Conservation (phyloP, 139 green algal genomes). For the Chlamydomonas incerta region DNA sequence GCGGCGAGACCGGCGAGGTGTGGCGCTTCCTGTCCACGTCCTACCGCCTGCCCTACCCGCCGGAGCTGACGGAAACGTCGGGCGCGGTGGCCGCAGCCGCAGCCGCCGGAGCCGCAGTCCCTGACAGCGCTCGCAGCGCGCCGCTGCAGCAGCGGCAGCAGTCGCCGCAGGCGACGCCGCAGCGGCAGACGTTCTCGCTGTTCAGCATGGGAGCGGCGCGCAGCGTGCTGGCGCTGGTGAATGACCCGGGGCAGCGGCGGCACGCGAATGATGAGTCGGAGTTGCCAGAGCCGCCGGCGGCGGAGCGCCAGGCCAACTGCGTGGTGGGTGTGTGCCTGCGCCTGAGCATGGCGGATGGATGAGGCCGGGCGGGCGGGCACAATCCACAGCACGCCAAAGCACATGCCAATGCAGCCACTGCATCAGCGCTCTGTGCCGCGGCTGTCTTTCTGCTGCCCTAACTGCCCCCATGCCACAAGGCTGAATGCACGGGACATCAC, state of each 20-base stretch:
- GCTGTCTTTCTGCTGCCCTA: too few relatives aligned
- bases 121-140: too few relatives aligned
- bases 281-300: background rate
- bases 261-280: background rate
- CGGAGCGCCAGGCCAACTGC: background rate
- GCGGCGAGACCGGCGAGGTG: background rate
- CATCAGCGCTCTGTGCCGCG: too few relatives aligned
- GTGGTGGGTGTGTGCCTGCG: constrained; percentile 12
- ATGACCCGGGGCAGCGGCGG: background rate
- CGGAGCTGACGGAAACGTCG: background rate
- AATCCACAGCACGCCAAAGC: too few relatives aligned
- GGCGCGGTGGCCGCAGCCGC: background rate
- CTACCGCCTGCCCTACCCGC: constrained; percentile 15
- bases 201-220: background rate
- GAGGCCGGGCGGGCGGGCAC: too few relatives aligned
- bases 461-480: too few relatives aligned
- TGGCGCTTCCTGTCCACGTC: constrained; percentile 4
- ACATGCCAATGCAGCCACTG: too few relatives aligned
- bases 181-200: too few relatives aligned
- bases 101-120: background rate
- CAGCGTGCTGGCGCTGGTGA: constrained; percentile 29
- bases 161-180: too few relatives aligned
- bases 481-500: too few relatives aligned
- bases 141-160: background rate
- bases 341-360: too few relatives aligned